phyloP scores from a whole-genome alignment of 179 eudicot species.

The Spergularia azorica region DNA sequence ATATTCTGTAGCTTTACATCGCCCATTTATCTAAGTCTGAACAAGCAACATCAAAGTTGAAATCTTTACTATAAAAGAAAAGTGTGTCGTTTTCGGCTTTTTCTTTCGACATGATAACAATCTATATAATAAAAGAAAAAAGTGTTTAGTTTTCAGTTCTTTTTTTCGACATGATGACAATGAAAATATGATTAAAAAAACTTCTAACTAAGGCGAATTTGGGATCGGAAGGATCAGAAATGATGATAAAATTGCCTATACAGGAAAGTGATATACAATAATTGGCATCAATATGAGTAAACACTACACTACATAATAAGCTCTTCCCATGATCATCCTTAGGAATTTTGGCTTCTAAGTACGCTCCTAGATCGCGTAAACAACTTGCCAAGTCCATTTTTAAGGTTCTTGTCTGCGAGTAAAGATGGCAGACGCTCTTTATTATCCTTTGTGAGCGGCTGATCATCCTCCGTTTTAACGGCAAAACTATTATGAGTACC shows the following conservation, averaged over 20 bases:
- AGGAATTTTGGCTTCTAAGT: conserved; percentile 26
- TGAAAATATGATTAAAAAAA: no score
- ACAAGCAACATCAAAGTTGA: no score
- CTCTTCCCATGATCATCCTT: background rate
- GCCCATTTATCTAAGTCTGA: no score
- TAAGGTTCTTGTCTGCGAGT: conserved; percentile 26
- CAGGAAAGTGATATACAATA: conserved; percentile 25
- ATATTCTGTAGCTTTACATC: no score
- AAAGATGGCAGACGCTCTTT: conserved; percentile 15
- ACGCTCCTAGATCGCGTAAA: conserved; percentile 35
- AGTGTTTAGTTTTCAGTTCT: no score
- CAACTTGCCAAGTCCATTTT: conserved; percentile 31
- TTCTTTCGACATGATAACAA: no score
- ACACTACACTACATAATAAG: conserved; percentile 17
- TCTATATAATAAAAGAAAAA: no score
- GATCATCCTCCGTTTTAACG: background rate
- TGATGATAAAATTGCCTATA: conserved; percentile 30
- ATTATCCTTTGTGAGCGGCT: background rate
- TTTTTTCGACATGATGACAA: no score
- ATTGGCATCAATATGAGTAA: conserved; percentile 2
- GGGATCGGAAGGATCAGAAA: conserved; percentile 14
- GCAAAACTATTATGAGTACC: conserved; percentile 3
- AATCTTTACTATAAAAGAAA: no score
- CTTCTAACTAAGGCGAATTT: background rate
- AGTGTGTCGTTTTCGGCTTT: no score